Evolutionary conservation across 305 asterid genomes (phyloP).

Genomic region (Lippia alba): DNA sequence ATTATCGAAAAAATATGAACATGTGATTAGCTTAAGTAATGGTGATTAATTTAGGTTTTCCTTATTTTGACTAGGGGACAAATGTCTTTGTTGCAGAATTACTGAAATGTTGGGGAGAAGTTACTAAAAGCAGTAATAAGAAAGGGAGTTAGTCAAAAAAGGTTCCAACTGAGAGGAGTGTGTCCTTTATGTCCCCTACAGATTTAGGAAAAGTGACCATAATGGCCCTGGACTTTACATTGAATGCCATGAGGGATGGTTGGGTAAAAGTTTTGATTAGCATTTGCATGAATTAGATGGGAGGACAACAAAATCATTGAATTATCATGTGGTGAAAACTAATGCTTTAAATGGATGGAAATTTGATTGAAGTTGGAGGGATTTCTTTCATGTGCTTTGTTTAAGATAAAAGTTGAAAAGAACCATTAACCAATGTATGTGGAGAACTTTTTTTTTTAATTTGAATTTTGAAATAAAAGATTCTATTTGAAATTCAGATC

Average conservation of each 20-base stretch:
- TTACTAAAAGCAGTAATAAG: conserved; percentile 37
- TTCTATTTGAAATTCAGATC: too few relatives aligned
- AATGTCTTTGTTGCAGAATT: conserved; percentile 22
- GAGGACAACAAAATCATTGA: conserved; percentile 38
- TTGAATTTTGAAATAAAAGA: not conserved
- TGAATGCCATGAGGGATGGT: conserved; percentile 36
- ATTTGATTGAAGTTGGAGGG: conserved; percentile 12
- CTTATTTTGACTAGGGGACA: conserved; percentile 10
- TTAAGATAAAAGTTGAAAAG: too few relatives aligned
- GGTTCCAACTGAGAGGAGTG: conserved; percentile 24
- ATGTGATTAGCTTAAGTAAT: conserved; percentile 29
- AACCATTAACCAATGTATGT: not conserved
- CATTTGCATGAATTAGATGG: conserved; percentile 33
- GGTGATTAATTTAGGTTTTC: not conserved
- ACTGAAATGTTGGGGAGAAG: conserved; percentile 18
- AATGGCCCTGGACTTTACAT: conserved; percentile 25
- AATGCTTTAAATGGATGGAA: conserved; percentile 25
- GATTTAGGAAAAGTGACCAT: conserved; percentile 25
- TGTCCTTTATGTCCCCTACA: conserved; percentile 32
- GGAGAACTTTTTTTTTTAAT: not conserved
- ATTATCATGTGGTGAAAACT: conserved; percentile 35
- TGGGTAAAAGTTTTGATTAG: conserved; percentile 37
- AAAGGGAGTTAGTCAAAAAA: conserved; percentile 37
- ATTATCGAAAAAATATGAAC: conserved; percentile 5
- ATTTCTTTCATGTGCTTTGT: not conserved